Conservation (phyloP, 116 monocot genomes). For the Zostera marina region DNA sequence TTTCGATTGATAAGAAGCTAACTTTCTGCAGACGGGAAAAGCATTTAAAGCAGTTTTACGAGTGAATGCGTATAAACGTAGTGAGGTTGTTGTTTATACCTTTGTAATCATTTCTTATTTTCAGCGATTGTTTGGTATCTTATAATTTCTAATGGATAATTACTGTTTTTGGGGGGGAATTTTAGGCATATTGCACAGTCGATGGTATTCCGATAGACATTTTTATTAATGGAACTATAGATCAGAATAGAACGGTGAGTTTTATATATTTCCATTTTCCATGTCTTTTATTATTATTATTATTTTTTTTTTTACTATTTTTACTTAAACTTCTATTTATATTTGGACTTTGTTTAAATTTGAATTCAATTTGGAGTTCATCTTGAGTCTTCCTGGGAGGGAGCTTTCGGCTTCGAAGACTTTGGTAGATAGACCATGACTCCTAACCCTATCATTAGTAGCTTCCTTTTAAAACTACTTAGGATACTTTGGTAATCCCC, state of each 20-base stretch:
- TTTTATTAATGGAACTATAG: constrained; percentile 47
- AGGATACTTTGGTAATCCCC: too few relatives aligned
- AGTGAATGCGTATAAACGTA: constrained; percentile 65
- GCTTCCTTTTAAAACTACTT: too few relatives aligned
- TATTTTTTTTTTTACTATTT: not conserved
- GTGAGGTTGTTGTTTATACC: constrained; percentile 29
- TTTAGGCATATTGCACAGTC: constrained; percentile 81
- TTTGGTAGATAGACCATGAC: too few relatives aligned
- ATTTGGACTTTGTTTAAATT: too few relatives aligned
- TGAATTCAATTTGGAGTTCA: too few relatives aligned
- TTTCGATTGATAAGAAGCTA: constrained; percentile 1
- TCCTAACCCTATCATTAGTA: too few relatives aligned
- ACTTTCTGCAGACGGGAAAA: constrained; percentile 45
- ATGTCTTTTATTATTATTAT: not conserved
- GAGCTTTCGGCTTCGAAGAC: too few relatives aligned
- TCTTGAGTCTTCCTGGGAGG: too few relatives aligned
- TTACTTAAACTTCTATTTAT: too few relatives aligned
- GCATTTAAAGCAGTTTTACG: constrained; percentile 60
- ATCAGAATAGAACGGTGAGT: constrained; percentile 89
- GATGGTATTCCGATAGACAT: constrained; percentile 57
- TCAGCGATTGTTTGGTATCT: not conserved
- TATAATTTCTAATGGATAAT: not conserved
- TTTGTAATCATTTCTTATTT: not conserved
- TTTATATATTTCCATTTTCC: not conserved
- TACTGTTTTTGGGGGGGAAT: not conserved